Conservation (phyloP, 768 basidiomycete species). For the Pleurotus sapidus region DNA sequence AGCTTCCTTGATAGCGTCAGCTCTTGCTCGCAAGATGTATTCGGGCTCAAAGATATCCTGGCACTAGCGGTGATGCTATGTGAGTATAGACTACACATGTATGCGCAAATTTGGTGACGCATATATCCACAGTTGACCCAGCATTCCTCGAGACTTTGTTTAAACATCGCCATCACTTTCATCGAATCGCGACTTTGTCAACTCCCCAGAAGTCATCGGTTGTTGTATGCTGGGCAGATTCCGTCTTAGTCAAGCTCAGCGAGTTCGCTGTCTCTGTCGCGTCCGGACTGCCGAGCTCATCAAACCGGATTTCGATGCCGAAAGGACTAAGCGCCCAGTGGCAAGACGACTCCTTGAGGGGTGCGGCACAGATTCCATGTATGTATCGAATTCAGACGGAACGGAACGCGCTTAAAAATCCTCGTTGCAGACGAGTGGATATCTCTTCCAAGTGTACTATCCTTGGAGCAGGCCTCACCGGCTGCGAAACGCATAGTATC, state of each 20-base stretch:
- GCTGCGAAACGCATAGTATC: slow-evolving; percentile 58
- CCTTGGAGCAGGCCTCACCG: slow-evolving; percentile 50
- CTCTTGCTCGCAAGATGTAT: not conserved
- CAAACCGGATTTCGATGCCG: slow-evolving; percentile 21
- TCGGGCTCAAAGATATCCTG: not conserved
- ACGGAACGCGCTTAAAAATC: slow-evolving; percentile 7
- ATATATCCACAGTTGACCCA: slow-evolving; percentile 20
- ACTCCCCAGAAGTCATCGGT: slow-evolving; percentile 20
- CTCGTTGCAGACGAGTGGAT: slow-evolving; percentile 48
- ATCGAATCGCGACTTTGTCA: slow-evolving; percentile 34
- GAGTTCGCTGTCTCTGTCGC: slow-evolving; percentile 24
- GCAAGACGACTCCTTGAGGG: slow-evolving; percentile 50
- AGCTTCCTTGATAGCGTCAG: slow-evolving; percentile 13
- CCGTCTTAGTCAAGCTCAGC: slow-evolving; percentile 52
- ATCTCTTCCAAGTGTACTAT: slow-evolving; percentile 39
- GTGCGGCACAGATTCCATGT: slow-evolving; percentile 63
- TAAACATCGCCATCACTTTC: slow-evolving; percentile 47
- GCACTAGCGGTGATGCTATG: not conserved
- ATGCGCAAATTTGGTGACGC: not conserved
- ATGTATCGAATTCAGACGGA: not conserved
- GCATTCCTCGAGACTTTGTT: slow-evolving; percentile 42
- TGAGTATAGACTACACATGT: not conserved
- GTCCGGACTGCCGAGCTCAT: slow-evolving; percentile 22
- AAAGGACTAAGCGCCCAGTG: slow-evolving; percentile 35
- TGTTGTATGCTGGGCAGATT: slow-evolving; percentile 66